Percentiles rank a stretch among this genome's conserved stretches.
phyloP scores from a whole-genome alignment of 805 yeast species.

The Kazachstania psychrophila region DNA sequence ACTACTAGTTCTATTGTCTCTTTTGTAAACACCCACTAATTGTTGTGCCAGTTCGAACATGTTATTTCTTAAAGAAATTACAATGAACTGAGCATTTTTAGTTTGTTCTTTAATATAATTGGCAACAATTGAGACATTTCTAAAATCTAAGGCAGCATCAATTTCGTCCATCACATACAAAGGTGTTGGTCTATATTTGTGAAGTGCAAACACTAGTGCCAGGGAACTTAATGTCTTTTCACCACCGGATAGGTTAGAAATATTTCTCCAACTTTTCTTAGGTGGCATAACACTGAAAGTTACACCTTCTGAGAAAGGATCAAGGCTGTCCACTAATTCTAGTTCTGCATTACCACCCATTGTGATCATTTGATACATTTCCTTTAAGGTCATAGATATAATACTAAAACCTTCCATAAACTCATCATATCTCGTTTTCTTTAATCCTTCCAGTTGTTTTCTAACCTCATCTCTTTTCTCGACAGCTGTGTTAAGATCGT shows the following conservation, averaged over 20 bases:
- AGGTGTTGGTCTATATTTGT: slow-evolving; percentile 94
- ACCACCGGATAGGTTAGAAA: slow-evolving; percentile 92
- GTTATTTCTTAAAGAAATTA: slow-evolving; percentile 87
- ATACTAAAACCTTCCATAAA: slow-evolving; percentile 87
- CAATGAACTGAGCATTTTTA: slow-evolving; percentile 92
- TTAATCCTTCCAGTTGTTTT: slow-evolving; percentile 54
- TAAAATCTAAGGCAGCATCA: slow-evolving; percentile 95
- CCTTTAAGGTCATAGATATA: slow-evolving; percentile 81
- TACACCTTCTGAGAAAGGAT: slow-evolving; percentile 97
- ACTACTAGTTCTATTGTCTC: slow-evolving; percentile 80
- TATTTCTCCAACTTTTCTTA: slow-evolving; percentile 93
- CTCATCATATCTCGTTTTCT: slow-evolving; percentile 69
- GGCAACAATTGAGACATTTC: slow-evolving; percentile 96
- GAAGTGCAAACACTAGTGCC: slow-evolving; percentile 93
- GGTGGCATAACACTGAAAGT: slow-evolving; percentile 98
- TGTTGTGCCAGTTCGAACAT: slow-evolving; percentile 96
- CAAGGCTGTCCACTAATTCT: slow-evolving; percentile 88
- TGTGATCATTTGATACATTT: slow-evolving; percentile 96
- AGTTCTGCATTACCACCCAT: slow-evolving; percentile 99
- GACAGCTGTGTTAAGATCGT: slow-evolving; percentile 62
- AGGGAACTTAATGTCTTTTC: slow-evolving; percentile 92
- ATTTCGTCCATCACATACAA: slow-evolving; percentile 98
- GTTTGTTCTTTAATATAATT: slow-evolving; percentile 93
- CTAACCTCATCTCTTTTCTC: slow-evolving; percentile 55
- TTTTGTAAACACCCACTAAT: slow-evolving; percentile 91